Evolutionary conservation across 805 yeast genomes (phyloP), one percentile per base, ranked within the genome.

Genomic region (Sungouiozyma ichnusensis): DNA sequence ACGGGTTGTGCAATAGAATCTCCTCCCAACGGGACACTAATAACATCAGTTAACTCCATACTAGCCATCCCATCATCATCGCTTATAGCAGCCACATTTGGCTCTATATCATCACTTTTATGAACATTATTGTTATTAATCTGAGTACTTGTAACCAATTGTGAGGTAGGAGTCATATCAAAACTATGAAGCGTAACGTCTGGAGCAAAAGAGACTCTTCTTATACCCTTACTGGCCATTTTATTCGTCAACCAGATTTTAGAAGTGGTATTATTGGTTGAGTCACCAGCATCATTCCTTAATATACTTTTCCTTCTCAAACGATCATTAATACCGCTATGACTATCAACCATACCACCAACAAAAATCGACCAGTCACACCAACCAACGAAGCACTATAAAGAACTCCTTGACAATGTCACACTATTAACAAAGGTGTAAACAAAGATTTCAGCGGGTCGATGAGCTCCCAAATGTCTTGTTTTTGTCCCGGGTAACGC

Each of bases 161-260:
- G 69, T 64, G 11, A 61, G 54, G 33, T 11, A 11, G 9, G 29
- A 11, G 6, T 24, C 29, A 65, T 60, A 38, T 64, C 77, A 49
- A 71, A 68, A 52, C 77, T 74, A 52, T 79, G 84, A 34, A 79
- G 65, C 3, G 82, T 78, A 0, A 79, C 85, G 49, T 78, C 84
- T 1, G 83, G 83, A 1, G 88, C 88, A 66, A 83, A 83, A 3
- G 86, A 78, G 4, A 83, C 90, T 19, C 90, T 62, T 44, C 90
- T 47, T 40, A 45, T 57, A n/a, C 27, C 36, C 27, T 48, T 53
- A 31, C 49, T 35, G 16, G 32, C 34, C 5, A 51, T 20, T 3
- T 55, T 51, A 32, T 50, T 51, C 6, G 9, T 11, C 11, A 24
- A 7, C 29, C 29, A 24, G 3, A 58, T 49, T 37, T 49, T 51